Percentiles rank a stretch among this genome's conserved stretches.
phyloP scores from a whole-genome alignment of 257 asterid species.

The Gentiana macrophylla region DNA sequence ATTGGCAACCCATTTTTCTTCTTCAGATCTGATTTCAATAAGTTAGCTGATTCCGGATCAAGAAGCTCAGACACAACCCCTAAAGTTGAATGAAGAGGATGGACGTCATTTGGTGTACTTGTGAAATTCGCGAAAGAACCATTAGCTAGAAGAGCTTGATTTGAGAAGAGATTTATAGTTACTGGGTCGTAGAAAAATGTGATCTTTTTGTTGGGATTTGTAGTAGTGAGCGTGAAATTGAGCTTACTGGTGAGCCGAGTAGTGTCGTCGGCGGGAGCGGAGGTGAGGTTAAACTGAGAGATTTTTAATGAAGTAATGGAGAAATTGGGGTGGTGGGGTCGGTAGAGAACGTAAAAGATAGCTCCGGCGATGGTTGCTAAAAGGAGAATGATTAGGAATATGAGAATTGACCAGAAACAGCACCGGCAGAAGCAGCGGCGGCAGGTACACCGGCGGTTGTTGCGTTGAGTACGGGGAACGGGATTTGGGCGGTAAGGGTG shows the following conservation, averaged over 20 bases:
- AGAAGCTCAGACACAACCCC: slow-evolving; percentile 26
- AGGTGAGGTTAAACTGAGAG: slow-evolving; percentile 57
- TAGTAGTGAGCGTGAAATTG: slow-evolving; percentile 54
- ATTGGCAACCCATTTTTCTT: slow-evolving; percentile 50
- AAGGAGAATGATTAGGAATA: slow-evolving; percentile 37
- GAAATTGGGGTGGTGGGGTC: slow-evolving; percentile 57
- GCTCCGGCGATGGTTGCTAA: slow-evolving; percentile 57
- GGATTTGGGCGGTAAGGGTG: slow-evolving; percentile 28
- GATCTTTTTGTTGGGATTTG: slow-evolving; percentile 54
- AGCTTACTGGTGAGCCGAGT: slow-evolving; percentile 48
- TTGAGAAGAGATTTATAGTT: slow-evolving; percentile 20
- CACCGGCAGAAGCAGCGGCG: slow-evolving; percentile 34
- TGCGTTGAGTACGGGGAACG: slow-evolving; percentile 13
- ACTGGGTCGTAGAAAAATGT: slow-evolving; percentile 41
- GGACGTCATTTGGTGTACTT: slow-evolving; percentile 27
- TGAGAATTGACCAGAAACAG: slow-evolving; percentile 31
- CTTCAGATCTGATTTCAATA: slow-evolving; percentile 50
- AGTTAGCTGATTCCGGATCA: slow-evolving; percentile 38
- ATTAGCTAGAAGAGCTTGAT: slow-evolving; percentile 32
- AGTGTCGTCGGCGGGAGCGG: slow-evolving; percentile 55
- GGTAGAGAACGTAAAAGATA: slow-evolving; percentile 63
- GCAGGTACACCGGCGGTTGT: slow-evolving; percentile 23
- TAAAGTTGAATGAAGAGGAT: slow-evolving; percentile 36
- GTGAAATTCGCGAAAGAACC: slow-evolving; percentile 42
- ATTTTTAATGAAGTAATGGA: slow-evolving; percentile 56